Conservation (phyloP, 768 basidiomycete genomes). For the Dendrothele bispora region DNA sequence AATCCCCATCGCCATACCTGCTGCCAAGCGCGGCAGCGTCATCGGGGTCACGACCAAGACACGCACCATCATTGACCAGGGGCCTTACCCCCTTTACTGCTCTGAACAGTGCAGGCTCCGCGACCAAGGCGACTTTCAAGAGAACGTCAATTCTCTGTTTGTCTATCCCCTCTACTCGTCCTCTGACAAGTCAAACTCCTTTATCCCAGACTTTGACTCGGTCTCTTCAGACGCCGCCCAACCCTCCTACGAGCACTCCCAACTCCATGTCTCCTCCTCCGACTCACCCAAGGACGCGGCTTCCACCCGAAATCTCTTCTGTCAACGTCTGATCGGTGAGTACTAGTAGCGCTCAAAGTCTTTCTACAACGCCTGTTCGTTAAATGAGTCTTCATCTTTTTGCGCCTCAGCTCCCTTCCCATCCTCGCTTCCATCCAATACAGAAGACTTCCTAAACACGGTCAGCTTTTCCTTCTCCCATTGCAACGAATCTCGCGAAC, state of each 20-base stretch:
- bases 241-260: too few species aligned
- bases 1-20: constrained; percentile 48
- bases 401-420: constrained; percentile 13
- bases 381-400: constrained; percentile 16
- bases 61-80: constrained; percentile 75
- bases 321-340: too few species aligned
- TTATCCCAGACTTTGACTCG: constrained; percentile 24
- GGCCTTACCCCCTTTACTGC: constrained; percentile 81
- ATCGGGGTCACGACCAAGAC: too few species aligned
- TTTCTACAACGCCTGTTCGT: too few species aligned
- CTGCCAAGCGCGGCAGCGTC: too few species aligned
- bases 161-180: constrained; percentile 37
- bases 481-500: constrained; percentile 56
- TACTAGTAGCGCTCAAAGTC: constrained; percentile 3
- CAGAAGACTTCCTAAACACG: too few species aligned
- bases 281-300: constrained; percentile 20
- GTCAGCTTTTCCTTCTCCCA: constrained; percentile 55
- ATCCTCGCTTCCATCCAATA: too few species aligned
- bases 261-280: constrained; percentile 27
- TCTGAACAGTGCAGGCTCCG: constrained; percentile 71
- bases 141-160: constrained; percentile 39
- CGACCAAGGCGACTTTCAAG: constrained; percentile 45
- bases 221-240: too few species aligned
- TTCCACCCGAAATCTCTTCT: constrained; percentile 12
- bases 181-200: constrained; percentile 31